Evolutionary conservation across 176 grass and related monocot genomes (phyloP).

Genomic region (sorghum (Sorghum bicolor)): DNA sequence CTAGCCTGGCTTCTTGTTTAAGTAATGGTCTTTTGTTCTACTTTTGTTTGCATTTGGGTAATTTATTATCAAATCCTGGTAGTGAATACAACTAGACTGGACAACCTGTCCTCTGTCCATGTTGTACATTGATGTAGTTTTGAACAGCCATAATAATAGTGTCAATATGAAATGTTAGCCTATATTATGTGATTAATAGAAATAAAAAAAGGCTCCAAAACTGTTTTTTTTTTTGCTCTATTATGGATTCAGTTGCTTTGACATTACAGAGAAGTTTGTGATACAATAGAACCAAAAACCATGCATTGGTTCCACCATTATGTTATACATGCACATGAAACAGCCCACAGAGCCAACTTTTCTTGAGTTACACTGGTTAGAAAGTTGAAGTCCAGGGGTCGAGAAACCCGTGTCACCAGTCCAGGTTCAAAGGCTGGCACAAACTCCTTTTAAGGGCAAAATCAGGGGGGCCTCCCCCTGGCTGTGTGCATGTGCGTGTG

Average conservation of each 20-base stretch:
- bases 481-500: neutral
- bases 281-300: neutral
- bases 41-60: neutral
- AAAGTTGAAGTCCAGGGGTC: too few relatives aligned
- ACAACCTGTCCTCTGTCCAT: neutral
- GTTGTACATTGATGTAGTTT: neutral
- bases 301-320: neutral
- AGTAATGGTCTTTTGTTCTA: neutral
- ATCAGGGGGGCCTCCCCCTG: too few relatives aligned
- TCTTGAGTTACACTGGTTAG: too few relatives aligned
- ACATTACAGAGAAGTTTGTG: neutral
- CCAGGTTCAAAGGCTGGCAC: too few relatives aligned
- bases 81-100: neutral
- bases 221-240: neutral
- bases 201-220: neutral
- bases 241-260: neutral
- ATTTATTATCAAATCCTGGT: neutral
- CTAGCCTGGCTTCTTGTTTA: neutral
- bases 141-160: neutral
- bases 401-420: too few relatives aligned
- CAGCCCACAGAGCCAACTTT: neutral
- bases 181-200: neutral
- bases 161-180: neutral
- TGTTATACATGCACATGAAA: neutral
- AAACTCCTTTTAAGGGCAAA: too few relatives aligned